Base-by-base conservation (phyloP, 805 yeast species). In the Zygoascus biomembranicola region DNA sequence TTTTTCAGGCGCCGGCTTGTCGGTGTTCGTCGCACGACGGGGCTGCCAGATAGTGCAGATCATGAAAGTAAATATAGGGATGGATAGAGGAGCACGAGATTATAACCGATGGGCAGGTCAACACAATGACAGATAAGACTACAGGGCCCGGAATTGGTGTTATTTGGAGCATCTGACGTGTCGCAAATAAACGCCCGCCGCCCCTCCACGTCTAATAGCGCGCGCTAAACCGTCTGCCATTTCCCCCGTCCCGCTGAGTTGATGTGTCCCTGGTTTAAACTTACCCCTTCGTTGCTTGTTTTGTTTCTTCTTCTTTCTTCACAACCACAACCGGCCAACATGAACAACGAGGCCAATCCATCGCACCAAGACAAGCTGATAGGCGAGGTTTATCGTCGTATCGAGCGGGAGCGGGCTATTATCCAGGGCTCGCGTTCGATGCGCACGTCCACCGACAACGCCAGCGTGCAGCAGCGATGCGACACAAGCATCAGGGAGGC, bases 401-500 rank as follows among this genome's bases (percentile, higher is more conserved):
- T 94, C 63, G 92, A 87, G 61, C 79, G 96, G 55, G 97, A 94
- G 71, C 76, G 77, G 63, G 90, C 87, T 65, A 84, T 92, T 69
- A 88, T 92, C 48, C 83, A 81, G 56, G 98, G 97, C 52, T 94
- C 95, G 52, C 82, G 85, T 55, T 79, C 85, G 57, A 73, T 94
- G 73, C 82, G 87, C 66, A 82, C 83, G 66, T 82, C 82, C 59
- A 87, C 98, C 11, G 71, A 77, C 57, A 94, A 94, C 69, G 75
- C 85, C 39, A 81, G 79, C 60, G 97, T 92, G 47, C 89, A 90
- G 60, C 95, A 88, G 67, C 83, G 86, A 66, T 90, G 97, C 73
- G 90, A 89, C 70, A 81, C 89, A 28, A 88, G 85, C 63, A 90
- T 94, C 61, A 76, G 92, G 58, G 99, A 94, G 63, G 90, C 97